These are phyloP conservation scores for Punctularia strigosozonata DNA, from an alignment of 768 basidiomycete species.

Conservation along the genomic window DNA sequence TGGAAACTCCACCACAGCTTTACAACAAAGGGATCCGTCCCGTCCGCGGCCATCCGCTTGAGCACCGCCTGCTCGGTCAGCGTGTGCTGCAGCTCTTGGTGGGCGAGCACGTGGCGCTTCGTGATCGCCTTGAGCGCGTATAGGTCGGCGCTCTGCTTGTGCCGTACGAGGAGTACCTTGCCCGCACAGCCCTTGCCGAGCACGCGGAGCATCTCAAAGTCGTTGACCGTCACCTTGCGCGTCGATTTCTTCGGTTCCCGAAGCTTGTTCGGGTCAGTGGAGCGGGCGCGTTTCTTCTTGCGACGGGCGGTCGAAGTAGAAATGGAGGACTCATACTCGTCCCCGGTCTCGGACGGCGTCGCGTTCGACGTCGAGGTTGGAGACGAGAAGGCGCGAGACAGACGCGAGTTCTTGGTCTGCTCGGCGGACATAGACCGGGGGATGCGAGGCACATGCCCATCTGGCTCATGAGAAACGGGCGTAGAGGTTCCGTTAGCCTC, in stretches of 20 bases:
- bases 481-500: slow-evolving; percentile 12
- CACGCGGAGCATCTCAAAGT: slow-evolving; percentile 97
- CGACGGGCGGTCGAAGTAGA: slow-evolving; percentile 27
- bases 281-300: slow-evolving; percentile 44
- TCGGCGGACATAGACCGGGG: slow-evolving; percentile 78
- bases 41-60: slow-evolving; percentile 84
- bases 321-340: slow-evolving; percentile 64
- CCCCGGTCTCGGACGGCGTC: slow-evolving; percentile 50
- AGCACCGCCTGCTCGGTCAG: slow-evolving; percentile 93
- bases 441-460: slow-evolving; percentile 30
- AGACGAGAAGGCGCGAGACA: slow-evolving; percentile 47
- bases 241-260: slow-evolving; percentile 39
- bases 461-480: slow-evolving; percentile 15
- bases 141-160: slow-evolving; percentile 58
- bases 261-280: slow-evolving; percentile 36
- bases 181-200: slow-evolving; percentile 97
- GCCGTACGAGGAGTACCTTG: slow-evolving; percentile 85
- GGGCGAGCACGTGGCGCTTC: slow-evolving; percentile 91
- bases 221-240: slow-evolving; percentile 71
- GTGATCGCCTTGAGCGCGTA: slow-evolving; percentile 97
- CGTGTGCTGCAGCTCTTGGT: slow-evolving; percentile 94
- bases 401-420: slow-evolving; percentile 47
- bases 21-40: slow-evolving; percentile 88
- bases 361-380: slow-evolving; percentile 14
- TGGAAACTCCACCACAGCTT: slow-evolving; percentile 97